Percentiles rank a stretch among this genome's conserved stretches.
Conservation (phyloP, 192 early-diverging fungal species). For the Rhizoclosmatium sp. region DNA sequence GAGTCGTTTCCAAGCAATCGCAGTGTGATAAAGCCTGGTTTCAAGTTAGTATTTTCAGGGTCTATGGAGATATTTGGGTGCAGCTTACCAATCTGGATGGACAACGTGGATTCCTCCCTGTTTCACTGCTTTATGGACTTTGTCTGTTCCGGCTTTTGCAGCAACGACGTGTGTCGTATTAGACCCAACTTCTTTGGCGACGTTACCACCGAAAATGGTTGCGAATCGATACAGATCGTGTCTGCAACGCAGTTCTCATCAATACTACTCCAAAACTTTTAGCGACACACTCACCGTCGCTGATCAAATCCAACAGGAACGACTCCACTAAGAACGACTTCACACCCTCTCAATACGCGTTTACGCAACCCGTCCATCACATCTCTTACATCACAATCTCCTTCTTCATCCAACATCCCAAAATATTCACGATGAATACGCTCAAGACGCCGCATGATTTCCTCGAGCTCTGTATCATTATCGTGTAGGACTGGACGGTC, state of each 20-base stretch:
- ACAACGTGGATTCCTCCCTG: constrained; percentile 56
- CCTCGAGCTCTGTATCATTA: constrained; percentile 53
- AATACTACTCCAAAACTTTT: too few relatives aligned
- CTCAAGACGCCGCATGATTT: constrained; percentile 62
- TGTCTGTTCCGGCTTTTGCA: constrained; percentile 81
- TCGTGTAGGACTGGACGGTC: constrained; percentile 40
- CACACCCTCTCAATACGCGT: constrained; percentile 69
- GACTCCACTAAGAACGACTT: constrained; percentile 82
- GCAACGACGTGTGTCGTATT: constrained; percentile 88
- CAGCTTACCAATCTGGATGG: constrained; percentile 62
- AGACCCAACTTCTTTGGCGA: constrained; percentile 64
- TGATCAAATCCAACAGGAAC: constrained; percentile 74
- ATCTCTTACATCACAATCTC: constrained; percentile 46
- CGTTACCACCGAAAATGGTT: constrained; percentile 81
- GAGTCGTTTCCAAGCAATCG: constrained; percentile 72
- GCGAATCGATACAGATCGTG: constrained; percentile 87
- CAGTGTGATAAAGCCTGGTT: constrained; percentile 73
- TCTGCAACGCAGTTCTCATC: not conserved
- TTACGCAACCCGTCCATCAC: constrained; percentile 71
- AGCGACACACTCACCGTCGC: constrained; percentile 12
- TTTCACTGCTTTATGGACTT: constrained; percentile 73
- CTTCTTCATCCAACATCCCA: constrained; percentile 44
- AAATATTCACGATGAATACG: constrained; percentile 78
- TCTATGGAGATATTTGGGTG: constrained; percentile 30
- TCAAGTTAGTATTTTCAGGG: constrained; percentile 10